phyloP scores from a whole-genome alignment of 2,329 filamentous ascomycete genomes.

The Aciculosporium take region DNA sequence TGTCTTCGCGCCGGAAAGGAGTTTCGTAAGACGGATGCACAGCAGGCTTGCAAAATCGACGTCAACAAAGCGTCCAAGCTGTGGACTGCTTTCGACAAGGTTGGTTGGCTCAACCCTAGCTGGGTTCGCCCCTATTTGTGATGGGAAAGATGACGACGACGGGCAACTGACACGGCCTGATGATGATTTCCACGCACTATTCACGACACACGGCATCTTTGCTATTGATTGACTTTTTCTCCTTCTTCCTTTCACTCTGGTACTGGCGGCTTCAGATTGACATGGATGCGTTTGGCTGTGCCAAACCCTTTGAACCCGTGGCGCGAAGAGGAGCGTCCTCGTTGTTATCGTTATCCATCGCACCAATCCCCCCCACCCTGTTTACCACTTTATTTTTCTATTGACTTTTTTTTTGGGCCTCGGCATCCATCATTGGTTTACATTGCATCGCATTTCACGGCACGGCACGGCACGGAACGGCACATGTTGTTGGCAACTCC shows the following conservation, averaged over 20 bases:
- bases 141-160: no score
- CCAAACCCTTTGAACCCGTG: no score
- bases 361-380: background rate
- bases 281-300: conserved; percentile 6
- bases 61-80: conserved; percentile 94
- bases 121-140: conserved; percentile 27
- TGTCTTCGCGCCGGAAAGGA: conserved; percentile 57
- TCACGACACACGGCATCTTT: background rate
- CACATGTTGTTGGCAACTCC: conserved; percentile 15
- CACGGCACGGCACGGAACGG: conserved; percentile 14
- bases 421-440: conserved; percentile 1
- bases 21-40: conserved; percentile 88
- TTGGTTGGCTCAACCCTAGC: conserved; percentile 59
- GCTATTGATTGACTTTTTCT: background rate
- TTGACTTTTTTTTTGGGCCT: conserved; percentile 3
- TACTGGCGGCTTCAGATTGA: conserved; percentile 1
- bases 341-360: background rate
- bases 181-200: background rate
- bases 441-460: conserved; percentile 1
- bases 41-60: conserved; percentile 95
- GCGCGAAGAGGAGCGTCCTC: no score
- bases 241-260: background rate
- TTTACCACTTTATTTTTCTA: conserved; percentile 4
- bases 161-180: background rate
- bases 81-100: conserved; percentile 76